These are phyloP conservation scores for Debaryomyces udenii DNA, from an alignment of 1,139 yeast species.

Conservation along the genomic window DNA sequence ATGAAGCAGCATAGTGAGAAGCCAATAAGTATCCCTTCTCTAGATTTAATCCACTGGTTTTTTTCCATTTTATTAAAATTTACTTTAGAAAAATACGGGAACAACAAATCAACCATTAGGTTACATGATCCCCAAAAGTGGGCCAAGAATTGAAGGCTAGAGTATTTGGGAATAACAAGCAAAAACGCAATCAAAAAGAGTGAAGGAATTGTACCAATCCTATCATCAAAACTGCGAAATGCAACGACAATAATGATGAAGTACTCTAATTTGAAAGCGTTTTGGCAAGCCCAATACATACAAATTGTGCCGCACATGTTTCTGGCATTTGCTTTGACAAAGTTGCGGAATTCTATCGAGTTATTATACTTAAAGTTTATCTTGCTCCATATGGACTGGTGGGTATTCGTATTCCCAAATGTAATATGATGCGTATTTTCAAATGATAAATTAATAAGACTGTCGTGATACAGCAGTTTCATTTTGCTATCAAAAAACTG, in stretches of 20 bases:
- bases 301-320: constrained; percentile 25
- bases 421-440: neutral
- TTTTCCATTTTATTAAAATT: constrained; percentile 50
- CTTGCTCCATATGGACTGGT: constrained; percentile 3
- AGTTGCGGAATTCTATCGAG: constrained; percentile 20
- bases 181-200: constrained; percentile 37
- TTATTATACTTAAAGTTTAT: constrained; percentile 13
- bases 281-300: constrained; percentile 25
- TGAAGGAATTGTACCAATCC: constrained; percentile 52
- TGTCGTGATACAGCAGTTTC: constrained; percentile 18
- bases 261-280: constrained; percentile 42
- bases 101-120: constrained; percentile 49
- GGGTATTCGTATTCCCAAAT: neutral
- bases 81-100: constrained; percentile 54
- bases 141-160: constrained; percentile 40
- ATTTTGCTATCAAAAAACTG: constrained; percentile 37
- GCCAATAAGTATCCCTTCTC: constrained; percentile 63
- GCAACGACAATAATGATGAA: constrained; percentile 44
- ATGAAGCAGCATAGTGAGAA: constrained; percentile 55
- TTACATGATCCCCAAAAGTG: constrained; percentile 51
- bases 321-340: constrained; percentile 22
- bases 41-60: constrained; percentile 54
- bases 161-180: constrained; percentile 33
- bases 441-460: constrained; percentile 17
- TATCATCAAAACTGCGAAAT: constrained; percentile 46